Evolutionary conservation across 2,329 filamentous ascomycete genomes (phyloP), one percentile per base, ranked within the genome.

Genomic region (Chaetomium olivaceum): DNA sequence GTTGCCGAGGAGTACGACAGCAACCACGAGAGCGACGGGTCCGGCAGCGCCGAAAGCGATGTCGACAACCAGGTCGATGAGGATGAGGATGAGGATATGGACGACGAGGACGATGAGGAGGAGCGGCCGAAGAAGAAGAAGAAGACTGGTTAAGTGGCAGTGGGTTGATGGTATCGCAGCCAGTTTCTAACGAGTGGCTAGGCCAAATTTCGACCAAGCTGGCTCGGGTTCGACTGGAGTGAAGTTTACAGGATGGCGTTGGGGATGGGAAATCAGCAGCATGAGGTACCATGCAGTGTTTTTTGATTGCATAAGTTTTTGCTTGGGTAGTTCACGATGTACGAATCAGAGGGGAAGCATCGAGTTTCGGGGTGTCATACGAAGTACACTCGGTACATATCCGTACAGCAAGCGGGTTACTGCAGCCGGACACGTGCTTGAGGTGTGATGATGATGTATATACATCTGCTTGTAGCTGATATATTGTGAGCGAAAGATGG

Each of bases 1-100:
- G 93, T 97, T 2, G 95, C 94, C 0, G 95, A 99, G 78, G 96
- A 99, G 76, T 99, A 88, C 72, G 95, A 99, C 78, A 94, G 91
- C 61, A 90, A 87, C 55, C 94, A 97, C 75, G 92, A 96, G 76
- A 97, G 92, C 75, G 91, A 88, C 59, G 92, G 90, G 14, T 88
- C 85, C 21, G 89, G 84, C 63, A 89, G 86, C 71, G 87, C 81
- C 52, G 89, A 89, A 73, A 88, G 86, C 65, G 88, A 85, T 70
- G 83, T 83, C 60, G 80, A 82, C 61, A 83, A 80, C 21, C 78
- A 83, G 64, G 81, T 79, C 19, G 78, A 77, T 8, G 82, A 83
- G 66, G 82, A 80, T 31, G 84, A 81, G 14, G 81, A 82, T 2
- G 82, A 83, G 1, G 76, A 76, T 1, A 77, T 83, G 4, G 75